Conservation (phyloP, 768 basidiomycete genomes). For the Leccinum arenicola region DNA sequence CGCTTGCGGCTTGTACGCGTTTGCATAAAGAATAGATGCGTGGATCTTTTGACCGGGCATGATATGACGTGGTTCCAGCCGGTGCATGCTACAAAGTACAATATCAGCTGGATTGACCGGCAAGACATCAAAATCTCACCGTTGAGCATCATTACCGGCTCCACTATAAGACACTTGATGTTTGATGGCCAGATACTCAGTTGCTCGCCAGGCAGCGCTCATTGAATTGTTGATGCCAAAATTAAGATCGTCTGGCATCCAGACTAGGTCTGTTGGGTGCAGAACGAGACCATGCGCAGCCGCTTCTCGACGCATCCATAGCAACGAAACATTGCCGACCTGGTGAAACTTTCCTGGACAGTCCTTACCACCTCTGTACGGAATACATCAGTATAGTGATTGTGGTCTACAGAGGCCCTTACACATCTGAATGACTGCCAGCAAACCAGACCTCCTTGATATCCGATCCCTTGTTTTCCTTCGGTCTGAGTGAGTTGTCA, state of each 20-base stretch:
- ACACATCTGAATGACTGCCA: background rate
- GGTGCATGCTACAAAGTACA: background rate
- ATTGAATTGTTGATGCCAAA: background rate
- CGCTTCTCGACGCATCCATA: background rate
- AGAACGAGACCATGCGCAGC: background rate
- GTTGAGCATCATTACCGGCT: background rate
- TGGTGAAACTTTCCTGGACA: background rate
- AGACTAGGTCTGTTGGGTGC: background rate
- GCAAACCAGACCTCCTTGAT: background rate
- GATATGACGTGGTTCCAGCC: constrained; percentile 13
- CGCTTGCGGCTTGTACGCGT: background rate
- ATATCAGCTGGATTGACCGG: background rate
- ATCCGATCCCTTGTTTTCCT: background rate
- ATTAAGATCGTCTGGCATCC: background rate
- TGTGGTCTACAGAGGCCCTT: background rate
- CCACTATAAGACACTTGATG: background rate
- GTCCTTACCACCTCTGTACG: background rate
- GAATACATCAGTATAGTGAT: background rate
- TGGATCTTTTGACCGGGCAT: background rate
- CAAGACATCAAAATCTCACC: background rate
- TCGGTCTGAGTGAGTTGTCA: background rate
- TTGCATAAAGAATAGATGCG: background rate
- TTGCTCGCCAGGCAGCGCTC: background rate
- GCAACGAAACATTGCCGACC: background rate
- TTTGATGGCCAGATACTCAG: background rate